Conservation (phyloP, 2,329 filamentous ascomycete genomes). For the Erysiphe neolycopersici region DNA sequence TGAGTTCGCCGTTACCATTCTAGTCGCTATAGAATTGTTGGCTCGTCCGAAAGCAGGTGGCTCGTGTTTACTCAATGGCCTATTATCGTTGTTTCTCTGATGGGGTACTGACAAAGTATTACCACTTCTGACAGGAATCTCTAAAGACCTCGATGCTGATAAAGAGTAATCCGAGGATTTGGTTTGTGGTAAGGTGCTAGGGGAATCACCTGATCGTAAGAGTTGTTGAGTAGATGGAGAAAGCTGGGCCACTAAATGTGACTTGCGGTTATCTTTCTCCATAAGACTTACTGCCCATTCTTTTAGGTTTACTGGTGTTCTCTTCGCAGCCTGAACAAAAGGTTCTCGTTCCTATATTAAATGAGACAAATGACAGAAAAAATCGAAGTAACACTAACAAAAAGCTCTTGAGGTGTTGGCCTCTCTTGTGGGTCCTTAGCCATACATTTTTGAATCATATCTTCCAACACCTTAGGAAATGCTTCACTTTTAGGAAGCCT, state of each 20-base stretch:
- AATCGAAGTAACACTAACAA: slow-evolving; percentile 27
- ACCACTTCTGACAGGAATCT: slow-evolving; percentile 38
- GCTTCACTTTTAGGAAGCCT: slow-evolving; percentile 90
- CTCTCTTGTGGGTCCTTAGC: slow-evolving; percentile 70
- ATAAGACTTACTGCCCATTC: slow-evolving; percentile 88
- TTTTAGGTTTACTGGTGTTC: slow-evolving; percentile 78
- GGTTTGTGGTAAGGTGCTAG: slow-evolving; percentile 17
- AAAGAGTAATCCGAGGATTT: slow-evolving; percentile 19
- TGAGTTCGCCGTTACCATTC: slow-evolving; percentile 25
- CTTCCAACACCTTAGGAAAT: slow-evolving; percentile 80
- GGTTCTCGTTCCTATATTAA: slow-evolving; percentile 52
- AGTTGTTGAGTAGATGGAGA: slow-evolving; percentile 57
- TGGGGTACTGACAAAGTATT: slow-evolving; percentile 22
- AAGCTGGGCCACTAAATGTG: slow-evolving; percentile 58
- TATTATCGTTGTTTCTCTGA: slow-evolving; percentile 10
- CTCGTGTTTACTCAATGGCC: slow-evolving; percentile 15
- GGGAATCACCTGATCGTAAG: slow-evolving; percentile 35
- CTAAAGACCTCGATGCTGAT: slow-evolving; percentile 40
- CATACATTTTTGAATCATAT: slow-evolving; percentile 91
- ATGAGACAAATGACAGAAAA: background rate
- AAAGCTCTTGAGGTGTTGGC: slow-evolving; percentile 80
- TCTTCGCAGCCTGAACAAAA: slow-evolving; percentile 87
- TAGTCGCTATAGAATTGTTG: slow-evolving; percentile 20
- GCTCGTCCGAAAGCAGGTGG: slow-evolving; percentile 20
- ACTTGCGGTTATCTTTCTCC: slow-evolving; percentile 87